A percentile compares a stretch with the other conserved stretches of the same genome.
Conservation (phyloP, 192 early-diverging fungal genomes). For the Coemansia umbellata region DNA sequence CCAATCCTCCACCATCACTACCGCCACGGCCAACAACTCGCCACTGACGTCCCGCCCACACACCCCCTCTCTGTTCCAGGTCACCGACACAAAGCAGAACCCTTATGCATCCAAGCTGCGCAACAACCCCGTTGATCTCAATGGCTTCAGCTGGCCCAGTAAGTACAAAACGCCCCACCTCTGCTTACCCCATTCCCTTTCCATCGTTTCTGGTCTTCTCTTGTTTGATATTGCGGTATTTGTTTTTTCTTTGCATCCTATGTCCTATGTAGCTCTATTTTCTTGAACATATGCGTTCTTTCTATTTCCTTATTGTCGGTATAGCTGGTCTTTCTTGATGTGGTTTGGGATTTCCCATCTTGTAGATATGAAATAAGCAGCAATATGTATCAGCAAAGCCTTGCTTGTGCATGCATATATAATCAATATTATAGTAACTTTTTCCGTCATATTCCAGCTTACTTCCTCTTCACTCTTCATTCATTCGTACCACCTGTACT, state of each 20-base stretch:
- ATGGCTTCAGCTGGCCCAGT: conserved; percentile 83
- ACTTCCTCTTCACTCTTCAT: too few relatives aligned
- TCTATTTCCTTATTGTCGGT: too few relatives aligned
- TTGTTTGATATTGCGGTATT: not conserved
- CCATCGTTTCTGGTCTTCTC: not conserved
- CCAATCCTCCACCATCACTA: conserved; percentile 10
- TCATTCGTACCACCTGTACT: too few relatives aligned
- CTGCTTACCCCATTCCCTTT: not conserved
- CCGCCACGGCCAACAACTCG: conserved; percentile 24
- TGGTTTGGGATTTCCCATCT: too few relatives aligned
- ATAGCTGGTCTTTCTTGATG: too few relatives aligned
- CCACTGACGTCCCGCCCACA: conserved; percentile 32
- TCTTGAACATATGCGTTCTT: too few relatives aligned
- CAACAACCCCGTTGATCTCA: conserved; percentile 56
- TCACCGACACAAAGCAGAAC: conserved; percentile 1
- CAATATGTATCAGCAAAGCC: too few relatives aligned
- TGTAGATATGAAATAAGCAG: too few relatives aligned
- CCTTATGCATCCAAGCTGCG: not conserved
- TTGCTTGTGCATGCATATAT: too few relatives aligned
- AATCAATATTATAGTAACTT: too few relatives aligned
- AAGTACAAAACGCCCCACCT: conserved; percentile 46
- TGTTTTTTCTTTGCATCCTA: not conserved
- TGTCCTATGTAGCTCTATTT: too few relatives aligned
- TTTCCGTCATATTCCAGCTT: too few relatives aligned
- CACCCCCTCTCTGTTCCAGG: conserved; percentile 42